Evolutionary conservation across 139 green algal genomes (phyloP), one percentile per base, ranked within the genome.

Genomic region (Chlamydomonas incerta): DNA sequence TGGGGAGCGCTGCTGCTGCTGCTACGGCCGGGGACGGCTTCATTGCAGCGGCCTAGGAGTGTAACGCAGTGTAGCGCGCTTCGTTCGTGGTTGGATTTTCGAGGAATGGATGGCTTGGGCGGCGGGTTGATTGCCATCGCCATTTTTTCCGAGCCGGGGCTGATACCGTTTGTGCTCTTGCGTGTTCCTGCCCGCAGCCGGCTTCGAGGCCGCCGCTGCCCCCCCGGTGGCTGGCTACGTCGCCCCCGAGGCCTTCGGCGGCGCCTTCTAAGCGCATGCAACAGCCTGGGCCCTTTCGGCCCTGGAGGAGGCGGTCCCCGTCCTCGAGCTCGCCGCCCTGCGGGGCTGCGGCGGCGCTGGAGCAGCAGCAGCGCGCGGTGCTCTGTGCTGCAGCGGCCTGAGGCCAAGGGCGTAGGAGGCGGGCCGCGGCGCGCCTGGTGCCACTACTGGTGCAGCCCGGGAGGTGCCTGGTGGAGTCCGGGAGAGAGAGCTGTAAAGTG

Each of bases 161-260:
- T 50, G 14, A 70, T 20, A 5, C 74, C 71, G 26, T 17, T 73
- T 2, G 71, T 29, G 8, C 9, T 69, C 31, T 6, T 2, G 10
- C 34, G 18, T 73, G 50, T 31, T 11, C 23, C 10, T 6, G 23
- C 70, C 26, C 57, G 91, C 82, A 80, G 85, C 88, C 60, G 91
- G 90, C 87, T 96, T 94, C 68, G 91, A 95, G 83, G 92, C 89
- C 31, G 92, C 92, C 57, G 88, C 90, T 65, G 82, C 92, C 17
- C 82, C 23, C 74, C 88, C 89, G 66, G 74, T 72, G 29, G 82
- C 80, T 46, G 73, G 81, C 72, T 88, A 83, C 65, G 88, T 88
- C 34, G 89, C 86, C 24, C 71, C 87, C 33, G 87, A 85, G 58
- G 74, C 74, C 23, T 91, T 91, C 62, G 83, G 55, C 58, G 80